Evolutionary conservation across 2,329 filamentous ascomycete genomes (phyloP), one percentile per base, ranked within the genome.

Genomic region (Penicillium sp.): DNA sequence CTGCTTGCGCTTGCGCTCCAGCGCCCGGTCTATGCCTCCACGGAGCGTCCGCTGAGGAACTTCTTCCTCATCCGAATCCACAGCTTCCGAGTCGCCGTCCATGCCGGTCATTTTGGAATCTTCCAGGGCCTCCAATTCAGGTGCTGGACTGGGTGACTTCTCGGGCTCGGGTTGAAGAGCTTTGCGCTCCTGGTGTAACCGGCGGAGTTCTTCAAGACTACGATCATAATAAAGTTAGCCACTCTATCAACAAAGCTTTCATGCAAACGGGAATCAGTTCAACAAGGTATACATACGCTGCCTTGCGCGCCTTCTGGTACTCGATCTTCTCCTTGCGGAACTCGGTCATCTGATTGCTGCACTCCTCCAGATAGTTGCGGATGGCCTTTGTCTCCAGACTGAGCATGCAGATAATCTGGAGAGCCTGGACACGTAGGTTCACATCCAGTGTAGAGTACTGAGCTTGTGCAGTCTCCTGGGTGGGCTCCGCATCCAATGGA

Each of bases 271-370:
- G n/a, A n/a, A n/a, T n/a, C n/a, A n/a, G n/a, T n/a, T n/a, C n/a
- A n/a, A n/a, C n/a, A n/a, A n/a, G n/a, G n/a, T n/a, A n/a, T n/a
- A 75, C 78, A 71, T 72, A 80, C 74, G 75, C 69, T 57, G 73
- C 70, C 67, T 83, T 85, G 56, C 86, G 83, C 59, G 86, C 81
- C 57, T 89, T 81, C 70, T 97, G 91, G 70, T 83, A 85, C 57
- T 95, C 88, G 53, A 96, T 95, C 73, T 95, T 96, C 65, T 94
- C 87, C 69, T 98, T 98, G 43, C 93, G 84, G 63, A 94, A 88
- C 48, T 83, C 82, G 1, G 93, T 98, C 90, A 97, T 96, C 47
- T 88, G 87, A 63, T 91, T 87, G 56, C 86, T 88, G 70, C 90
- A 95, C 54, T 91, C 85, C 58, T 95, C 88, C 76, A 98, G 85